phyloP scores from a whole-genome alignment of 805 yeast genomes.

The Wickerhamiella spandovensis region DNA sequence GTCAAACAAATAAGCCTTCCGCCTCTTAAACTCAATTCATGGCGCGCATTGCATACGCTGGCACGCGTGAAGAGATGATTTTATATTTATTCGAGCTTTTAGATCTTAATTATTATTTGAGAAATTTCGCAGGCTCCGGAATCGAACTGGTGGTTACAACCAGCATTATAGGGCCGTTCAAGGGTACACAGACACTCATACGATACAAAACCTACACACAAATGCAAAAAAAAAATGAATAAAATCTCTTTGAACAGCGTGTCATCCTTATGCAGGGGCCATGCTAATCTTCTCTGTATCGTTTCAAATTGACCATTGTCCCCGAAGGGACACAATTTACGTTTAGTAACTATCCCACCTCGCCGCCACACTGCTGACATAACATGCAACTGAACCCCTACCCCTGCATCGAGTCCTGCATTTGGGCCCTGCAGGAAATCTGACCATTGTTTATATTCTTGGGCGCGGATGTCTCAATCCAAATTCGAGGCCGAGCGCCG shows the following conservation, averaged over 20 bases:
- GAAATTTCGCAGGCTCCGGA: neutral
- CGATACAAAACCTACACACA: neutral
- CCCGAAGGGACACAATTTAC: conserved; percentile 43
- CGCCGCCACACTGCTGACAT: neutral
- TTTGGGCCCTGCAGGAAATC: neutral
- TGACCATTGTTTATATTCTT: neutral
- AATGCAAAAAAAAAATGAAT: conserved; percentile 51
- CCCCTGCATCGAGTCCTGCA: neutral
- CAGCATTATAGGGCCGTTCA: neutral
- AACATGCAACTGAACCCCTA: neutral
- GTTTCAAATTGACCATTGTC: conserved; percentile 99
- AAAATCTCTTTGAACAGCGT: conserved; percentile 99
- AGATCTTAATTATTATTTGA: neutral
- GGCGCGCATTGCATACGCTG: neutral
- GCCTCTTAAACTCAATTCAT: neutral
- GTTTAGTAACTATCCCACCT: neutral
- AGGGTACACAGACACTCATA: neutral
- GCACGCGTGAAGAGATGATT: neutral
- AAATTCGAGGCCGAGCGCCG: neutral
- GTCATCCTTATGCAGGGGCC: conserved; percentile 99
- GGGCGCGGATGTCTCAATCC: neutral
- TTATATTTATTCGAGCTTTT: neutral
- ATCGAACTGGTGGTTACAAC: neutral
- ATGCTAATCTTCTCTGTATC: conserved; percentile 99
- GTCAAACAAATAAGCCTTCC: neutral